Percentiles rank a stretch among this genome's conserved stretches.
These are phyloP conservation scores for Anisodus acutangulus DNA, from an alignment of 257 asterid genomes.

Conservation along the genomic window DNA sequence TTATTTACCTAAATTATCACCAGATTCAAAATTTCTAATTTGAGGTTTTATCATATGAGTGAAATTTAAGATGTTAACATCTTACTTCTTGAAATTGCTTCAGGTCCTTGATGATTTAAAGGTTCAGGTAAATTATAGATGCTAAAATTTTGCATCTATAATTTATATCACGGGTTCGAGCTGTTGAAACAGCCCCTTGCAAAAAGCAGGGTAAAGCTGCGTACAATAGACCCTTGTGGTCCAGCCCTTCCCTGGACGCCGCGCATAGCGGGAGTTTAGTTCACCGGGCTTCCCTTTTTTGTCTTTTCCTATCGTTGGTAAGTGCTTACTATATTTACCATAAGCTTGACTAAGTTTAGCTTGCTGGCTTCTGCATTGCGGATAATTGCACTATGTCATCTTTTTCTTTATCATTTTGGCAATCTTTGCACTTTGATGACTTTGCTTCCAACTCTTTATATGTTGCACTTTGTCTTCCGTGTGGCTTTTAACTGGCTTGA, in stretches of 20 bases:
- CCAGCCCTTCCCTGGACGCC: too few relatives aligned
- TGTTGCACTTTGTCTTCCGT: background rate
- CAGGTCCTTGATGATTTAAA: background rate
- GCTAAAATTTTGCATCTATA: background rate
- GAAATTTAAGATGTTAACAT: background rate
- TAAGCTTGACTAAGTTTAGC: background rate
- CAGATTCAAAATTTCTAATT: background rate
- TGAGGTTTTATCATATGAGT: background rate
- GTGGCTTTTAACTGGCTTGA: too few relatives aligned
- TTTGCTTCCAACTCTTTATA: constrained; percentile 31
- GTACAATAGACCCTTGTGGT: too few relatives aligned
- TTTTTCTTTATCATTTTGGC: background rate
- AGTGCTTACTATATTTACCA: background rate
- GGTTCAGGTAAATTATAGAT: background rate
- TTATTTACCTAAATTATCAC: background rate
- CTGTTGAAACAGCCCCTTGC: too few relatives aligned
- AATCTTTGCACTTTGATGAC: background rate
- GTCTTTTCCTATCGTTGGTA: background rate
- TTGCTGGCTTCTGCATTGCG: background rate
- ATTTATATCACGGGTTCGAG: too few relatives aligned
- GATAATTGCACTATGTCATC: background rate
- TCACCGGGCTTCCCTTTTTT: too few relatives aligned
- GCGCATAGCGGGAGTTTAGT: too few relatives aligned
- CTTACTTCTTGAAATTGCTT: background rate
- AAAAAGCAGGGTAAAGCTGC: too few relatives aligned